Evolutionary conservation across 306 rosid species (phyloP).

Genomic region (barrel medic (Medicago truncatula)): DNA sequence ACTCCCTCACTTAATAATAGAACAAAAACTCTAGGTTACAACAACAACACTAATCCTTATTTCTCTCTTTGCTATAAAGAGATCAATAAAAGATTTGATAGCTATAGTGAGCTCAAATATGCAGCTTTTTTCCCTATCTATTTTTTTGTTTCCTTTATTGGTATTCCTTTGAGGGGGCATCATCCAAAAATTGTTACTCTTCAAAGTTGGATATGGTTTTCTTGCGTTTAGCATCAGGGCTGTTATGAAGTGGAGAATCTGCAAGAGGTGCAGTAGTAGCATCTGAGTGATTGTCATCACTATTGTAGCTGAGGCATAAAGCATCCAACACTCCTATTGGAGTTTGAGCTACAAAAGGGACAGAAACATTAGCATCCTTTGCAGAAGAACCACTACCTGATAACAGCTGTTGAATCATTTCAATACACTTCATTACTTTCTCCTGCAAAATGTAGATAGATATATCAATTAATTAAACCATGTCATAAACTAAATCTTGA

Average conservation of each 20-base stretch:
- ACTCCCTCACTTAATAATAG: slow-evolving; percentile 18
- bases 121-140: background rate
- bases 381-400: slow-evolving; percentile 31
- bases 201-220: slow-evolving; percentile 59
- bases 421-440: slow-evolving; percentile 69
- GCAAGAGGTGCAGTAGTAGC: slow-evolving; percentile 62
- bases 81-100: slow-evolving; percentile 61
- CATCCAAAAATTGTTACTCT: slow-evolving; percentile 42
- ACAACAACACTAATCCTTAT: slow-evolving; percentile 24
- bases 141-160: slow-evolving; percentile 31
- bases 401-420: slow-evolving; percentile 56
- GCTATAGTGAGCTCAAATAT: slow-evolving; percentile 30
- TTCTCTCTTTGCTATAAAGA: background rate
- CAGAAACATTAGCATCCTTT: slow-evolving; percentile 51
- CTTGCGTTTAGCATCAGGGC: slow-evolving; percentile 75
- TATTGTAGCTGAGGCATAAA: slow-evolving; percentile 75
- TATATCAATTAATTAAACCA: background rate
- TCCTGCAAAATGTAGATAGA: slow-evolving; percentile 57
- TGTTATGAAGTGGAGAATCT: slow-evolving; percentile 51
- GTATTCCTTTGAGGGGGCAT: slow-evolving; percentile 33
- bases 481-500: slow-evolving; percentile 4
- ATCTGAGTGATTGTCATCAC: slow-evolving; percentile 59
- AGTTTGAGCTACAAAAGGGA: slow-evolving; percentile 64
- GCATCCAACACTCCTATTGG: slow-evolving; percentile 83
- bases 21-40: slow-evolving; percentile 38